Evolutionary conservation across 2,329 filamentous ascomycete species (phyloP).

Genomic region (Alternaria infectoria): DNA sequence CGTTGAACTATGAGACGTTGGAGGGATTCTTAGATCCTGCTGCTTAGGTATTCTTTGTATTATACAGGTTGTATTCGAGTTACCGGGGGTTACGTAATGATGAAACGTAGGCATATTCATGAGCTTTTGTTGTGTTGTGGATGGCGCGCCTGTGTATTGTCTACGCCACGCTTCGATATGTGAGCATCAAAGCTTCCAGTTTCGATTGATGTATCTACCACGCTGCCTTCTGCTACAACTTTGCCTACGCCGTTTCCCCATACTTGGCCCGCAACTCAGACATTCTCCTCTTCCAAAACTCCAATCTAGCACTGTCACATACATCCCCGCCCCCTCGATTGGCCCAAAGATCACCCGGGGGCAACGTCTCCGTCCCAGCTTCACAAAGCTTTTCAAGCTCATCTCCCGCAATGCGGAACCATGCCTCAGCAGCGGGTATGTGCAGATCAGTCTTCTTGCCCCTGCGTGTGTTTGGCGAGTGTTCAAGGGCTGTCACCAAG

Average conservation of each 20-base stretch:
- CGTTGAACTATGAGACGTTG: constrained; percentile 44
- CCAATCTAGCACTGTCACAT: not conserved
- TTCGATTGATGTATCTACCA: accelerated
- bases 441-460: not conserved
- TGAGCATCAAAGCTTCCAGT: not conserved
- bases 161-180: not conserved
- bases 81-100: not conserved
- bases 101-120: not conserved
- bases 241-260: not conserved
- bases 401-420: not conserved
- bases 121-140: accelerated
- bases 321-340: not conserved
- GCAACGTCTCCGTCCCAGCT: not conserved
- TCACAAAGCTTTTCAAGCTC: not conserved
- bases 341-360: not conserved
- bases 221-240: not conserved
- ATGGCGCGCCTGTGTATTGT: not conserved
- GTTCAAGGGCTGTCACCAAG: not conserved
- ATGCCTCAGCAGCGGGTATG: not conserved
- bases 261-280: not conserved
- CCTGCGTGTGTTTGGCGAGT: not conserved
- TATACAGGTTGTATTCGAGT: not conserved
- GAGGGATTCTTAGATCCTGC: constrained; percentile 42
- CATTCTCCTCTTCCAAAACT: not conserved
- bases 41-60: constrained; percentile 5